Conservation (phyloP, 176 grass and related monocot species). For the Oryza rufipogon region DNA sequence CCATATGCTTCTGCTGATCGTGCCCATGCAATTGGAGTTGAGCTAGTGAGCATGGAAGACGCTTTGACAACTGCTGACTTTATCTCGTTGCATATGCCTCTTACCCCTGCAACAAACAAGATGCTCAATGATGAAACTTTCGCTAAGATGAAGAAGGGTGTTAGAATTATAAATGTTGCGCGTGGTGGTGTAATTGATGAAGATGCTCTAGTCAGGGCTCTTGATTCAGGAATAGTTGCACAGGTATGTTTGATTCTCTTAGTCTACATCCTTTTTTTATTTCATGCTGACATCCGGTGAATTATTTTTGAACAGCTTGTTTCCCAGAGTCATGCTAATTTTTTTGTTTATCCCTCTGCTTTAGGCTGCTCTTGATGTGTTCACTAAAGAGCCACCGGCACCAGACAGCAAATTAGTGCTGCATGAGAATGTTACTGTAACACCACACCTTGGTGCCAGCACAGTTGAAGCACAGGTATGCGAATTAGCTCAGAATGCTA, state of each 20-base stretch:
- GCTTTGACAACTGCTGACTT: slow-evolving; percentile 74
- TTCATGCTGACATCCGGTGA: background rate
- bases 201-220: slow-evolving; percentile 80
- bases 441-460: slow-evolving; percentile 93
- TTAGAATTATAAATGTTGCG: slow-evolving; percentile 85
- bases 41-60: slow-evolving; percentile 77
- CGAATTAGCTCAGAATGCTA: slow-evolving; percentile 12
- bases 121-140: slow-evolving; percentile 88
- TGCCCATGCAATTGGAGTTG: slow-evolving; percentile 73
- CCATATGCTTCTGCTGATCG: slow-evolving; percentile 89
- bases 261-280: background rate
- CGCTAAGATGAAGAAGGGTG: slow-evolving; percentile 85
- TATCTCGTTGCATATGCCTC: slow-evolving; percentile 85
- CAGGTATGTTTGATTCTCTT: slow-evolving; percentile 52
- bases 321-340: background rate
- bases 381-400: slow-evolving; percentile 77
- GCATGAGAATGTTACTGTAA: slow-evolving; percentile 87
- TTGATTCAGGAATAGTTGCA: slow-evolving; percentile 83
- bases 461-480: slow-evolving; percentile 89
- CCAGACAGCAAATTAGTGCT: slow-evolving; percentile 77
- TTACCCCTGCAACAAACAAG: slow-evolving; percentile 79
- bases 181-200: slow-evolving; percentile 92
- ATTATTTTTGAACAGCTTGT: background rate
- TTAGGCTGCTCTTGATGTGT: slow-evolving; percentile 92
- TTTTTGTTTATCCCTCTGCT: background rate